Conservation (phyloP, 805 yeast species). For the Cyberlindnera mrakii region DNA sequence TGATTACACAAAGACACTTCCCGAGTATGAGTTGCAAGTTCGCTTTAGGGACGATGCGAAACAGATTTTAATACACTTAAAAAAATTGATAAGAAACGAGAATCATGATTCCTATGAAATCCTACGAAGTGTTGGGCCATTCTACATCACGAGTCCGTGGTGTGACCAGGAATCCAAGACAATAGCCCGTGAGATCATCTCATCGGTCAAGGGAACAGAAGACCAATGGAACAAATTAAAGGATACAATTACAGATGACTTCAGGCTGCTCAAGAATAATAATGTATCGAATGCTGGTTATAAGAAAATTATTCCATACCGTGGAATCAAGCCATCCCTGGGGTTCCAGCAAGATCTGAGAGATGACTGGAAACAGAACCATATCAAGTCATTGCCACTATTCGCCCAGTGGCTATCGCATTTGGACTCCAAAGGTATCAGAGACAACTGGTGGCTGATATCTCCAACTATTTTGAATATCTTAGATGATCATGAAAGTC, state of each 20-base stretch:
- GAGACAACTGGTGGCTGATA: constrained; percentile 21
- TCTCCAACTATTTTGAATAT: constrained; percentile 22
- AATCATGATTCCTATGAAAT: background rate
- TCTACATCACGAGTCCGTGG: constrained; percentile 16
- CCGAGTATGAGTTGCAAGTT: constrained; percentile 7
- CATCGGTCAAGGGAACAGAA: background rate
- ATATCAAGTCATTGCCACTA: constrained; percentile 15
- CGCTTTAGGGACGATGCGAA: constrained; percentile 5
- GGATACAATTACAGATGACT: constrained; percentile 5
- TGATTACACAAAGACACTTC: constrained; percentile 9
- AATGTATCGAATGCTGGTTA: constrained; percentile 20
- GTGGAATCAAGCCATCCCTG: constrained; percentile 12
- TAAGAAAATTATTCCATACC: constrained; percentile 3
- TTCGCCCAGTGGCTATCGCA: constrained; percentile 5
- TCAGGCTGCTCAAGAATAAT: constrained; percentile 5
- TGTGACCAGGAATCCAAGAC: constrained; percentile 5
- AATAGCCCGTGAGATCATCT: constrained; percentile 1
- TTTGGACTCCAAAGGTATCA: constrained; percentile 2
- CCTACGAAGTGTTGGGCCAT: constrained; percentile 1
- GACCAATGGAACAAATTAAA: background rate
- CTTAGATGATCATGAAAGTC: constrained; percentile 24
- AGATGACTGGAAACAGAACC: constrained; percentile 11
- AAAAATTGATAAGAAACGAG: background rate
- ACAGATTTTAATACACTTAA: background rate
- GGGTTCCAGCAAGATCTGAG: constrained; percentile 11